phyloP scores from a whole-genome alignment of 169 alveolate species.

The Condylostoma magnum region DNA sequence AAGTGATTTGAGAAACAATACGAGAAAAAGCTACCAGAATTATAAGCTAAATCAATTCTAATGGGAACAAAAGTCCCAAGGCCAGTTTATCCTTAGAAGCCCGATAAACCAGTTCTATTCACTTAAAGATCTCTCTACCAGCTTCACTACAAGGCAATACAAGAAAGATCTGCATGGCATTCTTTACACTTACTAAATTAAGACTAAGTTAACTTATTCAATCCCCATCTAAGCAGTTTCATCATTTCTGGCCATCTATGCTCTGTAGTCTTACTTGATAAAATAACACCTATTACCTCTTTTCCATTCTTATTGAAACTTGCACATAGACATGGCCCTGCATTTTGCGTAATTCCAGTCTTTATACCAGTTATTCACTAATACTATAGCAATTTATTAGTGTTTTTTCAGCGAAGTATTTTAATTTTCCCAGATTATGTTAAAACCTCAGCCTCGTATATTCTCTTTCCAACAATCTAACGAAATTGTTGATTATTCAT shows the following conservation, averaged over 20 bases:
- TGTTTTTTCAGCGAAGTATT: not conserved
- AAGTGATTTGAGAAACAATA: too few species aligned
- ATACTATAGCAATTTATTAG: not conserved
- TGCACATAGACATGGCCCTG: not conserved
- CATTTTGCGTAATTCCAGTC: not conserved
- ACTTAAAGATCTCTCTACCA: too few species aligned
- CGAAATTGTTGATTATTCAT: not conserved
- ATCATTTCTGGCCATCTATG: conserved; percentile 17
- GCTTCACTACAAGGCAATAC: too few species aligned
- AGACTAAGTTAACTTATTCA: too few species aligned
- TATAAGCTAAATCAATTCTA: too few species aligned
- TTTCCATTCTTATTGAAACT: not conserved
- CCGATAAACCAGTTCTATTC: too few species aligned
- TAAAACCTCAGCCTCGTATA: not conserved
- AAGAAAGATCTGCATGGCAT: too few species aligned
- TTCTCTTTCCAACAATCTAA: not conserved
- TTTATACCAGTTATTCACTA: not conserved
- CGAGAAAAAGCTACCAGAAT: too few species aligned
- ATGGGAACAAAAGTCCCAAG: too few species aligned
- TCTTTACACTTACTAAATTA: too few species aligned
- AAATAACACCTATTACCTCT: not conserved
- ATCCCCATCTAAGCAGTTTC: conserved; percentile 13
- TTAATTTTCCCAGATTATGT: not conserved
- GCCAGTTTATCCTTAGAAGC: too few species aligned
- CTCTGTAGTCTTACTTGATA: not conserved